phyloP scores from a whole-genome alignment of 306 rosid genomes.

The Medicago arabica region DNA sequence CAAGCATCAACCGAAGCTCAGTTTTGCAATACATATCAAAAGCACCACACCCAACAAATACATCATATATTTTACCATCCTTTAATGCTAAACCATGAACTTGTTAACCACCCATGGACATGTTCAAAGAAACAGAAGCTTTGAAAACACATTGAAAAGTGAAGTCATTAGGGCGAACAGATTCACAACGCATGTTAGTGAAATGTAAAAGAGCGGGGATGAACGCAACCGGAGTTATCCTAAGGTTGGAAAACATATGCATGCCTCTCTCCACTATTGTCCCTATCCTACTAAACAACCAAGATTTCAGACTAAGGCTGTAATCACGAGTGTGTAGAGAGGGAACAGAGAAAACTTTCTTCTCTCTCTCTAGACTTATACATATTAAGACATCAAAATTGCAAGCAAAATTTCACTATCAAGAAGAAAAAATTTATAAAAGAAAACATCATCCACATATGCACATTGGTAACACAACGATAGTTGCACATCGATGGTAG shows the following conservation, averaged over 20 bases:
- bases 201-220: constrained; percentile 61
- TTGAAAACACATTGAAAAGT: constrained; percentile 81
- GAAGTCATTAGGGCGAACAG: constrained; percentile 76
- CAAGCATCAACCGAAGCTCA: constrained; percentile 61
- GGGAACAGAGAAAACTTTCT: background rate
- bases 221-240: constrained; percentile 65
- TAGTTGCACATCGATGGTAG: too few relatives aligned
- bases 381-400: too few relatives aligned
- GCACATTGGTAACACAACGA: too few relatives aligned
- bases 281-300: too few relatives aligned
- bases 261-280: too few relatives aligned
- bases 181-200: constrained; percentile 65
- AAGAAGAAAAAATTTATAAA: too few relatives aligned
- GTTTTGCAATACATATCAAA: constrained; percentile 80
- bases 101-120: constrained; percentile 66
- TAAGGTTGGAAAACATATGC: too few relatives aligned
- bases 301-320: background rate
- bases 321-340: background rate
- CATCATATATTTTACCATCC: constrained; percentile 67
- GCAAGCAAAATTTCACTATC: too few relatives aligned
- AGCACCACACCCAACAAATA: constrained; percentile 84
- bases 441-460: too few relatives aligned
- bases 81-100: constrained; percentile 71
- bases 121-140: constrained; percentile 62
- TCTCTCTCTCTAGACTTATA: too few relatives aligned